phyloP scores from a whole-genome alignment of 2,329 filamentous ascomycete genomes.

The Ophiognomonia clavigignenti-juglandacearum region DNA sequence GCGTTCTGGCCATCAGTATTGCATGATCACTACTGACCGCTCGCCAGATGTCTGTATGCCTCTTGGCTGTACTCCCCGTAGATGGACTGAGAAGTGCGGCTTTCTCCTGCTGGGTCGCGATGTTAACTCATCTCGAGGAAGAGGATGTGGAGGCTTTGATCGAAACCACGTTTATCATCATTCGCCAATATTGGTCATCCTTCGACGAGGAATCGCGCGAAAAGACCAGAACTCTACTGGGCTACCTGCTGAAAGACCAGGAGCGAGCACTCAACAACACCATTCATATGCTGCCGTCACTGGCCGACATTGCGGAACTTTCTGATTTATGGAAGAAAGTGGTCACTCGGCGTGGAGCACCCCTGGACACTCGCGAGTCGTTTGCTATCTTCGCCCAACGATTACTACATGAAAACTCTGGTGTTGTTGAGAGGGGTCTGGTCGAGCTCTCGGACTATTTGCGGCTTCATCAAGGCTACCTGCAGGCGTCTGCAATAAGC shows the following conservation, averaged over 20 bases:
- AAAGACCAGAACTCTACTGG: slow-evolving; percentile 58
- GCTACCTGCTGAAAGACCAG: slow-evolving; percentile 60
- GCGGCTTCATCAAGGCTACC: slow-evolving; percentile 64
- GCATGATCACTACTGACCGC: slow-evolving; percentile 20
- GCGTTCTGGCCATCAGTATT: background rate
- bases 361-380: slow-evolving; percentile 60
- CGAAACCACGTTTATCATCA: slow-evolving; percentile 84
- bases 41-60: slow-evolving; percentile 76
- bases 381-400: slow-evolving; percentile 69
- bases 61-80: slow-evolving; percentile 76
- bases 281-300: slow-evolving; percentile 72
- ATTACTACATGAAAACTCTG: slow-evolving; percentile 76
- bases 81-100: slow-evolving; percentile 71
- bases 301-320: slow-evolving; percentile 66
- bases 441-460: slow-evolving; percentile 73
- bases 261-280: slow-evolving; percentile 56
- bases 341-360: slow-evolving; percentile 52
- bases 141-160: slow-evolving; percentile 76
- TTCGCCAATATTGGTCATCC: slow-evolving; percentile 71
- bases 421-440: slow-evolving; percentile 78
- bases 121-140: slow-evolving; percentile 69
- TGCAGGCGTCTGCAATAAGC: slow-evolving; percentile 75
- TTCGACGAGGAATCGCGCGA: slow-evolving; percentile 59
- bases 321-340: slow-evolving; percentile 64
- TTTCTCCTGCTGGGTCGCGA: slow-evolving; percentile 77